A percentile compares a stretch with the other conserved stretches of the same genome.
Conservation (phyloP, 2,329 filamentous ascomycete species). For the Aspergillus unguis region DNA sequence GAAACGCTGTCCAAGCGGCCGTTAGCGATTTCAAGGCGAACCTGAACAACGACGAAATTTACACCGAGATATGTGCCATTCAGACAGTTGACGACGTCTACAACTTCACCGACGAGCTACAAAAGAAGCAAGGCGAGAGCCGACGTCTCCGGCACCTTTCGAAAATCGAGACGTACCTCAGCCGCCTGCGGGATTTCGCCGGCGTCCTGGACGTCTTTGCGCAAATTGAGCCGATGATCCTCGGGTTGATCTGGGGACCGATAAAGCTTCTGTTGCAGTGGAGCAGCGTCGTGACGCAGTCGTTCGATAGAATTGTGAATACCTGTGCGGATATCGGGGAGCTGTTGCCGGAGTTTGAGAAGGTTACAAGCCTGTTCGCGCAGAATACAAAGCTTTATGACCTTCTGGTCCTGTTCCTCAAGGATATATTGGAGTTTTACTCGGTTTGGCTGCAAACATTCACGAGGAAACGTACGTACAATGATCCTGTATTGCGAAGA, state of each 20-base stretch:
- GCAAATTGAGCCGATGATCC: not conserved
- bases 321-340: conserved; percentile 13
- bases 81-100: conserved; percentile 3
- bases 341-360: conserved; percentile 8
- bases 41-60: conserved; percentile 1
- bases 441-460: conserved; percentile 32
- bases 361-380: not conserved
- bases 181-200: conserved; percentile 1
- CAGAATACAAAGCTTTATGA: conserved; percentile 3
- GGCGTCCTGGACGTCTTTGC: not conserved
- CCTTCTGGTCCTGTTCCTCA: conserved; percentile 31
- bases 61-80: not conserved
- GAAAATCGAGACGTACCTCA: conserved; percentile 2
- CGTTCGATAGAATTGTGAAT: conserved; percentile 4
- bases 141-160: conserved; percentile 1
- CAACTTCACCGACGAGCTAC: conserved; percentile 5
- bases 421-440: conserved; percentile 39
- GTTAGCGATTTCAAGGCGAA: conserved; percentile 2
- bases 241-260: conserved; percentile 8
- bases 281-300: conserved; percentile 1
- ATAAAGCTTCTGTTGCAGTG: conserved; percentile 6
- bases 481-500: not conserved
- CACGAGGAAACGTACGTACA: conserved; percentile 20
- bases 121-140: not conserved
- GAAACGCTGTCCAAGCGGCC: conserved; percentile 2